phyloP scores from a whole-genome alignment of 1,139 yeast species.

The Arxiozyma telluris region DNA sequence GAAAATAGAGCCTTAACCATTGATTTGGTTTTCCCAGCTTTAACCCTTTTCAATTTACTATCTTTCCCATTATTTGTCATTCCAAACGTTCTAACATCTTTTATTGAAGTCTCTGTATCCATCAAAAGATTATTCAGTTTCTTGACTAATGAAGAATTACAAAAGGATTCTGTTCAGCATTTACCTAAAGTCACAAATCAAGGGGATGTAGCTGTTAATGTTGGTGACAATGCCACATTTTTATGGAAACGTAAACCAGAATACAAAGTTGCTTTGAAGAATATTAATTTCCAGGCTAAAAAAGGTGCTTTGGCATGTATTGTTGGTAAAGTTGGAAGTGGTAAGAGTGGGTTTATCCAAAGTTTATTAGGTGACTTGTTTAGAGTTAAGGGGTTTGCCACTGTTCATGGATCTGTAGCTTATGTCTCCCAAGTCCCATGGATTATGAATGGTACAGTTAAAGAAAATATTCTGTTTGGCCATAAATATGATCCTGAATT shows the following conservation, averaged over 20 bases:
- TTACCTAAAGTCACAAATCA: slow-evolving; percentile 42
- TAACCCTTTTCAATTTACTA: slow-evolving; percentile 74
- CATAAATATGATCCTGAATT: slow-evolving; percentile 73
- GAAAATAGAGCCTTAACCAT: slow-evolving; percentile 69
- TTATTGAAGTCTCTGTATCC: slow-evolving; percentile 89
- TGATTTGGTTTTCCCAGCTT: slow-evolving; percentile 91
- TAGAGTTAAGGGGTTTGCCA: slow-evolving; percentile 67
- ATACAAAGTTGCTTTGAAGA: slow-evolving; percentile 67
- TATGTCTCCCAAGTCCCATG: slow-evolving; percentile 92
- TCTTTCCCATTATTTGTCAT: slow-evolving; percentile 89
- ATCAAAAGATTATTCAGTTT: slow-evolving; percentile 65
- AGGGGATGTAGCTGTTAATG: slow-evolving; percentile 63
- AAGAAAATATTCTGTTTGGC: slow-evolving; percentile 85
- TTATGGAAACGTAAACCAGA: slow-evolving; percentile 78
- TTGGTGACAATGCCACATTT: slow-evolving; percentile 67
- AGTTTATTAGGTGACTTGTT: slow-evolving; percentile 80
- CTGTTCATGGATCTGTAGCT: slow-evolving; percentile 71
- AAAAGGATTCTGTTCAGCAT: slow-evolving; percentile 61
- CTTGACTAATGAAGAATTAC: slow-evolving; percentile 71
- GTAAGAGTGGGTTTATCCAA: slow-evolving; percentile 82
- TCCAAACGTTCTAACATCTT: slow-evolving; percentile 80
- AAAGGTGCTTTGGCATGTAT: slow-evolving; percentile 82
- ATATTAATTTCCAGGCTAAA: slow-evolving; percentile 57
- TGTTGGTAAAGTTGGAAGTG: slow-evolving; percentile 89
- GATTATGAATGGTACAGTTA: slow-evolving; percentile 91